phyloP scores from a whole-genome alignment of 768 basidiomycete species.

The Gymnopilus dilepis region DNA sequence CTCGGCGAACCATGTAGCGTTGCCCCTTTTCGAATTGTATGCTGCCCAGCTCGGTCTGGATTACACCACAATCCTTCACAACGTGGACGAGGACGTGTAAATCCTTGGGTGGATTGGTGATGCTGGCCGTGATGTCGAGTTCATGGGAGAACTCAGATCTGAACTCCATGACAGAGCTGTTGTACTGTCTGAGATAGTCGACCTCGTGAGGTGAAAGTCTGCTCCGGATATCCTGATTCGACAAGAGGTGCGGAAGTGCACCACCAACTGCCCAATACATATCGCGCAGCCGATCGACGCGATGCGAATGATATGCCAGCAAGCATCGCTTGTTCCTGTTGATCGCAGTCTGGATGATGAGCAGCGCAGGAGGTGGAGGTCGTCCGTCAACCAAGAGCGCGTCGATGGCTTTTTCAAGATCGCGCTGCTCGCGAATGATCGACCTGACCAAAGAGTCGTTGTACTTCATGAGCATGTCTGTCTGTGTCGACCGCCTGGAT shows the following conservation, averaged over 20 bases:
- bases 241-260: constrained; percentile 82
- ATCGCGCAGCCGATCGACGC: constrained; percentile 81
- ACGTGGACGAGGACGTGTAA: constrained; percentile 89
- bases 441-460: constrained; percentile 87
- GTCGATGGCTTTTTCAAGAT: constrained; percentile 68
- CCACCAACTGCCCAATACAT: constrained; percentile 92
- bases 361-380: constrained; percentile 63
- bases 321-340: constrained; percentile 95
- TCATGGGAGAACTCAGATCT: constrained; percentile 85
- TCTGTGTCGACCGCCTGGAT: constrained; percentile 82
- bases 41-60: constrained; percentile 89
- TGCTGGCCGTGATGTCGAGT: constrained; percentile 85
- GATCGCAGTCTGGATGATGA: constrained; percentile 89
- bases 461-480: constrained; percentile 88
- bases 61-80: constrained; percentile 86
- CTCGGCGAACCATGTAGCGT: constrained; percentile 84
- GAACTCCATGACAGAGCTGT: constrained; percentile 80
- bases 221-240: constrained; percentile 66
- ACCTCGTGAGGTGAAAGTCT: constrained; percentile 55
- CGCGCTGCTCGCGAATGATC: constrained; percentile 89
- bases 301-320: constrained; percentile 89
- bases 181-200: constrained; percentile 85
- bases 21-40: constrained; percentile 92
- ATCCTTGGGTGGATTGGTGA: constrained; percentile 86
- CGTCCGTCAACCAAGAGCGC: constrained; percentile 44